These are phyloP conservation scores for Trichosporon asahii DNA, from an alignment of 1,284 basidiomycete species.

Conservation along the genomic window DNA sequence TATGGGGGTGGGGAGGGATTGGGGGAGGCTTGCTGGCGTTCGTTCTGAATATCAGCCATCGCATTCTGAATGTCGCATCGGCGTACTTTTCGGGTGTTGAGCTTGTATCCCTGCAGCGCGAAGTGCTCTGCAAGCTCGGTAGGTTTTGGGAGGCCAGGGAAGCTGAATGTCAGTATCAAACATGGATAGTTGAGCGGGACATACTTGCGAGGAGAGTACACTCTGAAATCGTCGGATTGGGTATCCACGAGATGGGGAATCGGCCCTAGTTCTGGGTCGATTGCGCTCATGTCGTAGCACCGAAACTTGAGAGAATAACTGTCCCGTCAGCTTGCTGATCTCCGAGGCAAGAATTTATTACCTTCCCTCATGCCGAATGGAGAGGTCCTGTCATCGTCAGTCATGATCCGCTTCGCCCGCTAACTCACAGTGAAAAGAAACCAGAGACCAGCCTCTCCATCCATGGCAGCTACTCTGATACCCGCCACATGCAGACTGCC, in stretches of 20 bases:
- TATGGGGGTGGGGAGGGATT: background rate
- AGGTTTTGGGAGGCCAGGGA: slow-evolving; percentile 42
- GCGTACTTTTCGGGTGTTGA: slow-evolving; percentile 47
- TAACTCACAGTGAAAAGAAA: slow-evolving; percentile 45
- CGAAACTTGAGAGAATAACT: slow-evolving; percentile 41
- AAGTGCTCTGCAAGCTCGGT: slow-evolving; percentile 47
- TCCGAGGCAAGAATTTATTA: slow-evolving; percentile 18
- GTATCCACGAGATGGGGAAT: slow-evolving; percentile 32
- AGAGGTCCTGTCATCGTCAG: slow-evolving; percentile 35
- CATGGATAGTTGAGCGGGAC: background rate
- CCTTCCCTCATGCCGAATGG: slow-evolving; percentile 42
- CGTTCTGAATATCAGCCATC: background rate
- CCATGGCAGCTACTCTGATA: slow-evolving; percentile 35
- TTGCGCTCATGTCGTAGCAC: slow-evolving; percentile 39
- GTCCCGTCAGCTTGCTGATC: background rate
- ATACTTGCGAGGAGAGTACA: slow-evolving; percentile 46
- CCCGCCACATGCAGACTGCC: slow-evolving; percentile 42
- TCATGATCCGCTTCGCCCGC: background rate
- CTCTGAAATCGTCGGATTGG: slow-evolving; percentile 35
- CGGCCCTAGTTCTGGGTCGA: slow-evolving; percentile 14
- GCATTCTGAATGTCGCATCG: background rate
- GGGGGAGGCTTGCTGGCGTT: background rate
- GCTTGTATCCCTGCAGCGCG: slow-evolving; percentile 45
- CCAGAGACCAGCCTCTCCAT: slow-evolving; percentile 42
- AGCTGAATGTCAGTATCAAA: slow-evolving; percentile 24